phyloP scores from a whole-genome alignment of 2,329 filamentous ascomycete species.

The Arthroderma sp. region DNA sequence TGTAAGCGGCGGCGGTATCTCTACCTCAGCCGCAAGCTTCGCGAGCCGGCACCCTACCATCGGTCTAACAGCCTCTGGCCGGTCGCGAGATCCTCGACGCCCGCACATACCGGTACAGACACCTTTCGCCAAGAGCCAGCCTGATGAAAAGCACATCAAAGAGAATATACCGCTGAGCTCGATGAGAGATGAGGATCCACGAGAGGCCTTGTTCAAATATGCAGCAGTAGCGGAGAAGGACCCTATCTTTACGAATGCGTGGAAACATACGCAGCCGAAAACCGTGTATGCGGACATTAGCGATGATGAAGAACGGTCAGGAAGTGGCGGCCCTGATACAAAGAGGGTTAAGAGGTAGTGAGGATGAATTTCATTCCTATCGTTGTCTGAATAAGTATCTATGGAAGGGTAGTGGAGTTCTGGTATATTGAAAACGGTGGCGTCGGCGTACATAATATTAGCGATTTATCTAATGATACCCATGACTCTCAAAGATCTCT shows the following conservation, averaged over 20 bases:
- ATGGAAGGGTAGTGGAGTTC: too few species aligned
- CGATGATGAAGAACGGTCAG: slow-evolving; percentile 62
- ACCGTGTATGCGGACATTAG: slow-evolving; percentile 83
- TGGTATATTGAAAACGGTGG: too few species aligned
- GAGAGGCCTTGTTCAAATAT: slow-evolving; percentile 89
- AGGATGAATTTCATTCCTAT: slow-evolving; percentile 8
- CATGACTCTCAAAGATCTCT: too few species aligned
- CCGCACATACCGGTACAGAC: slow-evolving; percentile 77
- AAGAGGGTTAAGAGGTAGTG: slow-evolving; percentile 34
- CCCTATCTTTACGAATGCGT: slow-evolving; percentile 87
- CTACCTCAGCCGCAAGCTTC: slow-evolving; percentile 49
- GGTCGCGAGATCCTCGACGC: slow-evolving; percentile 63
- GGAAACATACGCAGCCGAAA: slow-evolving; percentile 81
- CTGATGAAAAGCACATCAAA: slow-evolving; percentile 78
- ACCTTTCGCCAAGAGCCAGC: slow-evolving; percentile 80
- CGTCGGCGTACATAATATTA: too few species aligned
- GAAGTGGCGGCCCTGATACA: slow-evolving; percentile 45
- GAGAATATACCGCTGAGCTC: slow-evolving; percentile 78
- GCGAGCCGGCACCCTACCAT: slow-evolving; percentile 52
- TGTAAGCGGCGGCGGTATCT: slow-evolving; percentile 58
- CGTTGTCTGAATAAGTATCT: neutral
- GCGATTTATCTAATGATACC: too few species aligned
- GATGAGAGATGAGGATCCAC: slow-evolving; percentile 92
- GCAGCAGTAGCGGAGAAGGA: slow-evolving; percentile 86
- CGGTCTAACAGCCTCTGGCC: slow-evolving; percentile 66